Conservation (phyloP, 1,139 yeast species). For the Hyphopichia pseudoburtonii region DNA sequence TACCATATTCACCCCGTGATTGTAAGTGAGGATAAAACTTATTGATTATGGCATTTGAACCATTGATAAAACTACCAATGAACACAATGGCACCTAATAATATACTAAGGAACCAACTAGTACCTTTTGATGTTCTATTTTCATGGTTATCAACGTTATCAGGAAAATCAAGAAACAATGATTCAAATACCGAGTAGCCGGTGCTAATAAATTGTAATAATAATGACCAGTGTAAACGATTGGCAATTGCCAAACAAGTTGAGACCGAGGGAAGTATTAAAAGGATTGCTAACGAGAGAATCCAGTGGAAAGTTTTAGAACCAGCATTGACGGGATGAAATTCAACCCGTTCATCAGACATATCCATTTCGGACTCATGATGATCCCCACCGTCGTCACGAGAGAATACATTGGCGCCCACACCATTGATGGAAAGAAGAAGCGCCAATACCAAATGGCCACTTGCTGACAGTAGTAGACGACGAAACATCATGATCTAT, state of each 20-base stretch:
- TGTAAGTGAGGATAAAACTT: constrained; percentile 34
- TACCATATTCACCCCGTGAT: constrained; percentile 16
- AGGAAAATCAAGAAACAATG: constrained; percentile 57
- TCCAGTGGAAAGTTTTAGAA: constrained; percentile 65
- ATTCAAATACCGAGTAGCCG: constrained; percentile 55
- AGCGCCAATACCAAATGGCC: constrained; percentile 3
- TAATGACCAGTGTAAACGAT: constrained; percentile 45
- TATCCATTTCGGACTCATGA: constrained; percentile 20
- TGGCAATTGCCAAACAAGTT: constrained; percentile 55
- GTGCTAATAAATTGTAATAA: constrained; percentile 48
- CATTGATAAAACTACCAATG: constrained; percentile 55
- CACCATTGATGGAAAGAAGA: constrained; percentile 3
- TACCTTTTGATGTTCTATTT: constrained; percentile 63
- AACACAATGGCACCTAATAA: constrained; percentile 49
- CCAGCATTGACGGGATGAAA: constrained; percentile 50
- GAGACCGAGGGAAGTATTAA: constrained; percentile 57
- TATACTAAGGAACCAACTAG: constrained; percentile 57
- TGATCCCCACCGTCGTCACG: background rate
- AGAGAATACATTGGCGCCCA: too few relatives aligned
- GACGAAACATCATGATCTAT: too few relatives aligned
- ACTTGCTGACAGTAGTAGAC: too few relatives aligned
- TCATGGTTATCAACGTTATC: constrained; percentile 62
- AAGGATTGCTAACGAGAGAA: constrained; percentile 44
- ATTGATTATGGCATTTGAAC: constrained; percentile 47
- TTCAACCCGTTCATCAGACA: constrained; percentile 34